Conservation (phyloP, 331 rosid species). For the Quercus tomentella region DNA sequence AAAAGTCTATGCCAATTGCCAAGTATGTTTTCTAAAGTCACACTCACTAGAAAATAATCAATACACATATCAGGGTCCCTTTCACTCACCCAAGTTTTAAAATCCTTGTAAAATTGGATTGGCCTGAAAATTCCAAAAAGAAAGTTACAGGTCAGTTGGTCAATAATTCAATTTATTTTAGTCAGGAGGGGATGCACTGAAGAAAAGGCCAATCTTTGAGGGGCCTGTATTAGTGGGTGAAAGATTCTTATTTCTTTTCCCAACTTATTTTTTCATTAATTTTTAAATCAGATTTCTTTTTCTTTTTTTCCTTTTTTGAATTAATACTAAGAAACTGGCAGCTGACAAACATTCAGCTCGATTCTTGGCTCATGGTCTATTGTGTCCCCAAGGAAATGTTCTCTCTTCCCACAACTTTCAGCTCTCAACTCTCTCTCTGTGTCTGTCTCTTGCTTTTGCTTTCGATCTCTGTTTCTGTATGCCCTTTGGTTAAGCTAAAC, state of each 20-base stretch:
- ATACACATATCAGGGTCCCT: neutral
- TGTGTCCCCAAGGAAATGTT: constrained; percentile 11
- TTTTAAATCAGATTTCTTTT: neutral
- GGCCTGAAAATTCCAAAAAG: too few relatives aligned
- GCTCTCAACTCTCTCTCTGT: too few relatives aligned
- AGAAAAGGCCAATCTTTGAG: too few relatives aligned
- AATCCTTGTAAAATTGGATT: too few relatives aligned
- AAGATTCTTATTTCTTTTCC: neutral
- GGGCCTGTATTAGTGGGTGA: neutral
- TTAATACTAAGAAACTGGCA: neutral
- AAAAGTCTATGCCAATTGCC: neutral
- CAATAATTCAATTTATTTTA: too few relatives aligned
- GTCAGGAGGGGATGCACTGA: too few relatives aligned
- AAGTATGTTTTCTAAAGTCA: neutral
- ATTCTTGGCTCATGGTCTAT: constrained; percentile 36
- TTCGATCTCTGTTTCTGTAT: too few relatives aligned
- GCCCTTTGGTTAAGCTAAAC: neutral
- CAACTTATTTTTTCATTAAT: neutral
- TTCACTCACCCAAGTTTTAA: neutral
- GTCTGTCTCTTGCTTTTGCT: too few relatives aligned
- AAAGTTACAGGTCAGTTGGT: too few relatives aligned
- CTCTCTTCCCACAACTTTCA: neutral
- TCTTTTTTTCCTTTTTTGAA: neutral
- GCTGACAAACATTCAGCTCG: constrained; percentile 39
- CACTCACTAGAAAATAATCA: too few relatives aligned